Evolutionary conservation across 768 basidiomycete species (phyloP).

Genomic region (Pleurotus pulmonarius): DNA sequence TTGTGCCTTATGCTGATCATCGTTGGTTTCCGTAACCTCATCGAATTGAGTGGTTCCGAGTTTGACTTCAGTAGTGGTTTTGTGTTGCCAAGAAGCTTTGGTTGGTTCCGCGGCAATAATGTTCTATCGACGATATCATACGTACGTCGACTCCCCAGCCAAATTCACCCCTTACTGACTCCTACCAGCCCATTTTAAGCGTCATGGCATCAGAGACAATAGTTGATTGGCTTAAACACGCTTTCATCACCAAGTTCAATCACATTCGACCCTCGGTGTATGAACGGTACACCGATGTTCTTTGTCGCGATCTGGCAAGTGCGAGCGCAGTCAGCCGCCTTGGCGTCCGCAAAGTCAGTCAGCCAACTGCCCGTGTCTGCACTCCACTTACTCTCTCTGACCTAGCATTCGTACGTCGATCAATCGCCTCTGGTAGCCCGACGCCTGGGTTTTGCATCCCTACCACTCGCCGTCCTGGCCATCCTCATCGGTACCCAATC

Average conservation of each 20-base stretch:
- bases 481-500: slow-evolving; percentile 77
- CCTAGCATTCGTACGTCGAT: slow-evolving; percentile 91
- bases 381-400: background rate
- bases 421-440: slow-evolving; percentile 94
- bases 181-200: slow-evolving; percentile 77
- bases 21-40: slow-evolving; percentile 91
- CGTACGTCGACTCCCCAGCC: slow-evolving; percentile 43
- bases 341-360: slow-evolving; percentile 62
- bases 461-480: slow-evolving; percentile 84
- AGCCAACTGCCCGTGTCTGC: background rate
- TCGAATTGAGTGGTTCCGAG: slow-evolving; percentile 89
- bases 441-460: slow-evolving; percentile 87
- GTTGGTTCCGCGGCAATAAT: slow-evolving; percentile 78
- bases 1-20: slow-evolving; percentile 86
- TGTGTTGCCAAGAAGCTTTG: slow-evolving; percentile 77
- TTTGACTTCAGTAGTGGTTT: slow-evolving; percentile 75
- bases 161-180: background rate
- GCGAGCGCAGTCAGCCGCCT: slow-evolving; percentile 68
- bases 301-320: slow-evolving; percentile 89
- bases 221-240: slow-evolving; percentile 99
- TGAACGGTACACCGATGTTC: slow-evolving; percentile 90
- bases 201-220: slow-evolving; percentile 90
- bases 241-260: slow-evolving; percentile 99
- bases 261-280: slow-evolving; percentile 96
- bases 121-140: slow-evolving; percentile 87